A percentile compares a stretch with the other conserved stretches of the same genome.
Evolutionary conservation across 2,329 filamentous ascomycete species (phyloP).

Genomic region (Stachybotrys elegans): DNA sequence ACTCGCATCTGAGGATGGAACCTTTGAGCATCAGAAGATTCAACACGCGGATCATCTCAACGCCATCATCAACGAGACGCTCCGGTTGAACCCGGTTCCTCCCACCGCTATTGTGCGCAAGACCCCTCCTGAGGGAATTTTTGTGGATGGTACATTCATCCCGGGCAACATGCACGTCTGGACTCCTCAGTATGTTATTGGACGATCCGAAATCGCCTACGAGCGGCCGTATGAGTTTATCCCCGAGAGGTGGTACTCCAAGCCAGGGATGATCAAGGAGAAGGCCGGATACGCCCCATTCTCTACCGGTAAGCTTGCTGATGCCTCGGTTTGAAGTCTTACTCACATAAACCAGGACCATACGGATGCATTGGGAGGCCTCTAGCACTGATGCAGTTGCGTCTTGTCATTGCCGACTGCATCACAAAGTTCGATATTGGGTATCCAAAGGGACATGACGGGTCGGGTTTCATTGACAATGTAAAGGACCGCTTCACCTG

Average conservation of each 20-base stretch:
- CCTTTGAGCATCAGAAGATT: conserved; percentile 2
- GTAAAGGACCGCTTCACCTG: conserved; percentile 1
- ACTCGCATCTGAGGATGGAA: not conserved
- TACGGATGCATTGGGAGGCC: conserved; percentile 1
- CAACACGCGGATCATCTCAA: conserved; percentile 16
- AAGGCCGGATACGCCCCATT: conserved; percentile 20
- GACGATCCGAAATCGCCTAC: conserved; percentile 1
- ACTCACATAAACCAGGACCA: too few species aligned
- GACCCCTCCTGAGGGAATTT: conserved; percentile 29
- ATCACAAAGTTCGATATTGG: conserved; percentile 1
- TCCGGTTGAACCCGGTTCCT: conserved; percentile 29
- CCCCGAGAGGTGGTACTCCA: conserved; percentile 28
- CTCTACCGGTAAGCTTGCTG: conserved; percentile 17
- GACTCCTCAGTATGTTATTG: conserved; percentile 10
- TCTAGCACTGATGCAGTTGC: conserved; percentile 1
- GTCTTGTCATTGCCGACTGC: not conserved
- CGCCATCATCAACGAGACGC: conserved; percentile 31
- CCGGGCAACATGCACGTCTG: conserved; percentile 30
- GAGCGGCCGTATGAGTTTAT: conserved; percentile 20
- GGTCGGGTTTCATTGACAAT: not conserved
- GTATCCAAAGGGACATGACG: not conserved
- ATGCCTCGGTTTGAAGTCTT: too few species aligned
- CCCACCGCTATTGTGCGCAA: conserved; percentile 24
- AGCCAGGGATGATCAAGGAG: conserved; percentile 19
- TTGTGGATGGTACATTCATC: conserved; percentile 25